phyloP scores from a whole-genome alignment of 805 yeast species.

The Henningerozyma blattae region DNA sequence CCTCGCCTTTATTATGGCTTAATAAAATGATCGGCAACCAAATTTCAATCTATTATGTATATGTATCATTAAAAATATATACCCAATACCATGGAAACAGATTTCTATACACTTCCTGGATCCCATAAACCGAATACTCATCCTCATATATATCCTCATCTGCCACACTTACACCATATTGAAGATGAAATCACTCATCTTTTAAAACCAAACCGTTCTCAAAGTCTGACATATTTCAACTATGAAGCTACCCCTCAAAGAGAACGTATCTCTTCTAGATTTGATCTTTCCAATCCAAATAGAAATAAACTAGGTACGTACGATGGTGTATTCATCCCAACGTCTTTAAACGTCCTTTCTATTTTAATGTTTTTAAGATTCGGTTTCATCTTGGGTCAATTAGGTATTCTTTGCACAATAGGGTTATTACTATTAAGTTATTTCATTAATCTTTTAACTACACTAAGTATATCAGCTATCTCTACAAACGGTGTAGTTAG shows the following conservation, averaged over 20 bases:
- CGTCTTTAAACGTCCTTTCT: constrained; percentile 82
- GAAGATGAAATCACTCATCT: constrained; percentile 17
- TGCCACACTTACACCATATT: too few relatives aligned
- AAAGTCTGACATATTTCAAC: constrained; percentile 20
- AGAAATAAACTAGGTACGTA: constrained; percentile 59
- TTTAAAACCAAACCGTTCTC: constrained; percentile 6
- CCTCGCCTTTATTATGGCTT: too few relatives aligned
- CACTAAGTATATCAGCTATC: constrained; percentile 85
- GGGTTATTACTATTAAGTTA: constrained; percentile 61
- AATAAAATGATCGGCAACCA: too few relatives aligned
- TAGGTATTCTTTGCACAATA: constrained; percentile 76
- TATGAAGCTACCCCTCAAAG: constrained; percentile 17
- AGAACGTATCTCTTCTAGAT: constrained; percentile 17
- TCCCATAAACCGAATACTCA: constrained; percentile 24
- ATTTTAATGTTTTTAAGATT: constrained; percentile 91
- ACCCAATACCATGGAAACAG: background rate
- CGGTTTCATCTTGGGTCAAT: constrained; percentile 90
- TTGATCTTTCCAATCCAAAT: constrained; percentile 23
- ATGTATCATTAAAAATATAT: too few relatives aligned
- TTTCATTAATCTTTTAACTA: constrained; percentile 70
- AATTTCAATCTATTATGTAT: too few relatives aligned
- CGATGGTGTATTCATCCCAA: constrained; percentile 88
- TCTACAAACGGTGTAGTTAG: constrained; percentile 95
- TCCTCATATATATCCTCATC: too few relatives aligned
- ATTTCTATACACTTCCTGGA: constrained; percentile 26